Conservation (phyloP, 1,284 basidiomycete genomes). For the Puccinia hordei region DNA sequence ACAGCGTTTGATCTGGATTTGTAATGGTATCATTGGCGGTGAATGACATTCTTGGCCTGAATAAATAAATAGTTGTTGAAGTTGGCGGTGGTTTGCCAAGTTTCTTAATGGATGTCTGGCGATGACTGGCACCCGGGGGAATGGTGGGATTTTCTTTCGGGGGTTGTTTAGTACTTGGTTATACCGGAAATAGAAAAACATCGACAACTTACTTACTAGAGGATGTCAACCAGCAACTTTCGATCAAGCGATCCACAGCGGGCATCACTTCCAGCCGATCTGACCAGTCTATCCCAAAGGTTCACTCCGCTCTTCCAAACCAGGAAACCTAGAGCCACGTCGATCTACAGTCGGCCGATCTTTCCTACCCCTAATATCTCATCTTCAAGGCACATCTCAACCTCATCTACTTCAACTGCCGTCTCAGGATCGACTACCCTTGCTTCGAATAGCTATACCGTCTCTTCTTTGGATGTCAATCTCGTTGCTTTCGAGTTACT, state of each 20-base stretch:
- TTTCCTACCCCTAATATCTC: conserved; percentile 16
- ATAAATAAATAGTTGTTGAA: no score
- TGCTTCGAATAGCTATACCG: conserved; percentile 2
- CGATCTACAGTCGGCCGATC: conserved; percentile 21
- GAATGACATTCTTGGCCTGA: neutral
- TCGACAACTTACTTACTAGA: neutral
- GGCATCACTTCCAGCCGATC: conserved; percentile 18
- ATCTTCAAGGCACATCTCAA: conserved; percentile 9
- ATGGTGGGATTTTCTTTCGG: no score
- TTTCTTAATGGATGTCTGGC: no score
- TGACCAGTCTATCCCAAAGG: neutral
- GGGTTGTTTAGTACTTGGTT: no score
- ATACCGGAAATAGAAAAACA: no score
- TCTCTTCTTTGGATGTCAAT: conserved; percentile 64
- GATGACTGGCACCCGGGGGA: no score
- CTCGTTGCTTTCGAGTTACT: conserved; percentile 80
- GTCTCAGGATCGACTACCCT: conserved; percentile 14
- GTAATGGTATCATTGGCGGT: neutral
- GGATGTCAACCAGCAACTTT: conserved; percentile 8
- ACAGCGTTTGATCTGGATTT: neutral
- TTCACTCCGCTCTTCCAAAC: conserved; percentile 25
- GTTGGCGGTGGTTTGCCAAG: no score
- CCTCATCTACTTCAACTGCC: conserved; percentile 15
- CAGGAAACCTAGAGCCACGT: conserved; percentile 3
- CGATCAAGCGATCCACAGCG: conserved; percentile 19